Evolutionary conservation across 2,329 filamentous ascomycete genomes (phyloP), one percentile per base, ranked within the genome.

Genomic region (Colletotrichum endophyticum): DNA sequence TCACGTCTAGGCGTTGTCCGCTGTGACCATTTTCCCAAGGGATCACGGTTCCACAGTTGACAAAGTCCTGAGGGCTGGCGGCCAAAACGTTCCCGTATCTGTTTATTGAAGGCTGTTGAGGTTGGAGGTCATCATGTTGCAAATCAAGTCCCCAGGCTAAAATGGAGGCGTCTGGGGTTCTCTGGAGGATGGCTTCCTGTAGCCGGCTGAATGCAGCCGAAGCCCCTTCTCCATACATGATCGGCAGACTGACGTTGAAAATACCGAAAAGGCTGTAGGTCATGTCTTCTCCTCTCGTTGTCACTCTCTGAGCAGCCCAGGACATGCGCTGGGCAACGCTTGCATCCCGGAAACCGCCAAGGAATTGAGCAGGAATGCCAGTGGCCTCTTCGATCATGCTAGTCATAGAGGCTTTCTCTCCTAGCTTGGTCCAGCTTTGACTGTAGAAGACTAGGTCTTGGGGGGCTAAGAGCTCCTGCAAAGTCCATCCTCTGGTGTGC

Each of bases 41-140:
- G 0, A 49, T n/a, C 1, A 49, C n/a, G n/a, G 44, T 49, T 4
- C 44, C 44, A 49, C 44, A 49, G 11, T 49, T 5, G 0, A 49
- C 1, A 3, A 49, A 49, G 0, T 49, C 11, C 19, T 1, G 11
- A 49, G 44, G 44, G 4, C 44, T 49, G 9, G n/a, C 11, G 11
- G 44, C 44, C 44, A 22, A 5, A 13, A 49, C 0, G n/a, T 49
- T 6, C 3, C 44, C 44, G 3, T 49, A 49, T 49, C 44, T 6
- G 2, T 11, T 49, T 3, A 0, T 49, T 4, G n/a, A 22, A 1
- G 19, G n/a, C 0, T 12, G 19, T 7, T 49, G 19, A n/a, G 9
- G 3, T 4, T 4, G 3, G n/a, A 13, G 9, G 3, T 22, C 11
- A 0, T 13, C 44, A 22, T 49, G 9, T 22, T 49, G 11, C n/a